Conservation (phyloP, 495 filamentous ascomycete species). For the Aspergillus leporis region DNA sequence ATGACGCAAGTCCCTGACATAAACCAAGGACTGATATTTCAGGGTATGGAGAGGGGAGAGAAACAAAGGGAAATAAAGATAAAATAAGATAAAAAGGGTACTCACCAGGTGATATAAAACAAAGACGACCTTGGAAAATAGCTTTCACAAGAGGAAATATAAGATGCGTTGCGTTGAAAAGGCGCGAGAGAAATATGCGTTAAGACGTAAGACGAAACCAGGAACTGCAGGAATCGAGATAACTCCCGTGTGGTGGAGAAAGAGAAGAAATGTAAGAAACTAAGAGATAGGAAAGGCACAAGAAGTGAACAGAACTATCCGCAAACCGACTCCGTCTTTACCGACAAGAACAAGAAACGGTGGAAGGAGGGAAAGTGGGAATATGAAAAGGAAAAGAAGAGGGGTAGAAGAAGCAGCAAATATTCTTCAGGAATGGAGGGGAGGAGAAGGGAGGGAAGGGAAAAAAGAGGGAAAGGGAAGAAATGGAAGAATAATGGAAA, state of each 20-base stretch:
- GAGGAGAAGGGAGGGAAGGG: slow-evolving; percentile 24
- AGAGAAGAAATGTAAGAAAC: slow-evolving; percentile 36
- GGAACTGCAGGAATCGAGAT: slow-evolving; percentile 31
- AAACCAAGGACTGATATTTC: neutral
- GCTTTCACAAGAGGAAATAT: slow-evolving; percentile 16
- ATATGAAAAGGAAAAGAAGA: slow-evolving; percentile 40
- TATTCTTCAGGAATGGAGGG: slow-evolving; percentile 40
- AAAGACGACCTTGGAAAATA: slow-evolving; percentile 17
- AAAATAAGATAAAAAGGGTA: slow-evolving; percentile 12
- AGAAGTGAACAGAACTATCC: slow-evolving; percentile 37
- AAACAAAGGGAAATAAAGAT: neutral
- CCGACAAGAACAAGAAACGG: slow-evolving; percentile 43
- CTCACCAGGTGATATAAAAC: slow-evolving; percentile 33
- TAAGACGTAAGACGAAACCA: slow-evolving; percentile 28
- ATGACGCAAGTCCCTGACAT: neutral
- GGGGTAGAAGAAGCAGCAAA: slow-evolving; percentile 35
- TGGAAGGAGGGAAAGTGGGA: slow-evolving; percentile 29
- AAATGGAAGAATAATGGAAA: slow-evolving; percentile 18
- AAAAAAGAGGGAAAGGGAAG: slow-evolving; percentile 22
- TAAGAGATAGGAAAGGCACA: slow-evolving; percentile 38
- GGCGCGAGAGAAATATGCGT: slow-evolving; percentile 33
- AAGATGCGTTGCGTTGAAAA: slow-evolving; percentile 28
- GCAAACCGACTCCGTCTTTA: slow-evolving; percentile 48
- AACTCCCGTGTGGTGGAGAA: slow-evolving; percentile 37
- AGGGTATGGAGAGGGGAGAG: neutral